A percentile compares a stretch with the other conserved stretches of the same genome.
phyloP scores from a whole-genome alignment of 1,284 basidiomycete species.

The Melampsora americana region DNA sequence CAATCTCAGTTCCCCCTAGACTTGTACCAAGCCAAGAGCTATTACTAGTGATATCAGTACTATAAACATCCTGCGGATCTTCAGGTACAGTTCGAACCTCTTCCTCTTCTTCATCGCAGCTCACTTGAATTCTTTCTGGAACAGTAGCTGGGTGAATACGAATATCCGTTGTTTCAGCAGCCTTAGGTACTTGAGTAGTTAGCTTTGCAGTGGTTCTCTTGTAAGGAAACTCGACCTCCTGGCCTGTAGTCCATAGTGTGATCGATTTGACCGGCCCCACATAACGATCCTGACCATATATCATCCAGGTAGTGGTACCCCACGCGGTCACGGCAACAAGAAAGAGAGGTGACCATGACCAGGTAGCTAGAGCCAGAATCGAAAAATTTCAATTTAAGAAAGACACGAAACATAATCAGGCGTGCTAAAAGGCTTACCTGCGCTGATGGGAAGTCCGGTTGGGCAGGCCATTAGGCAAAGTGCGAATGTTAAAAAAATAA shows the following conservation, averaged over 20 bases:
- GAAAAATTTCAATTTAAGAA: not conserved
- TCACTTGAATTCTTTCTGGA: not conserved
- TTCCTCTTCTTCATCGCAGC: not conserved
- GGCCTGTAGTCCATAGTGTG: slow-evolving; percentile 41
- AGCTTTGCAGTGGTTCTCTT: not conserved
- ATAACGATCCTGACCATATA: slow-evolving; percentile 30
- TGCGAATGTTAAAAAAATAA: slow-evolving; percentile 23
- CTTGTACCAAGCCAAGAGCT: slow-evolving; percentile 1
- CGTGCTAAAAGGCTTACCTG: slow-evolving; percentile 4
- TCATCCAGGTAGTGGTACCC: slow-evolving; percentile 27
- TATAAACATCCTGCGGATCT: not conserved
- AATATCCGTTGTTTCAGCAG: not conserved
- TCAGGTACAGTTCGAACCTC: not conserved
- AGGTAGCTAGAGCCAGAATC: not conserved
- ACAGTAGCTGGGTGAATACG: not conserved
- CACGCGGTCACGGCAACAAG: slow-evolving; percentile 7
- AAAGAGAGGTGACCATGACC: slow-evolving; percentile 40
- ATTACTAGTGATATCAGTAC: not conserved
- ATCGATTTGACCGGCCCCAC: slow-evolving; percentile 39
- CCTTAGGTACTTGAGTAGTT: not conserved
- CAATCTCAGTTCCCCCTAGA: not conserved
- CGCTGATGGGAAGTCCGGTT: slow-evolving; percentile 25
- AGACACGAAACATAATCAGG: not conserved
- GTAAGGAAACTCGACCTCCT: slow-evolving; percentile 35
- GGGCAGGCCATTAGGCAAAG: slow-evolving; percentile 39